Evolutionary conservation across 495 filamentous ascomycete genomes (phyloP), one percentile per base, ranked within the genome.

Genomic region (Podospora fimiseda): DNA sequence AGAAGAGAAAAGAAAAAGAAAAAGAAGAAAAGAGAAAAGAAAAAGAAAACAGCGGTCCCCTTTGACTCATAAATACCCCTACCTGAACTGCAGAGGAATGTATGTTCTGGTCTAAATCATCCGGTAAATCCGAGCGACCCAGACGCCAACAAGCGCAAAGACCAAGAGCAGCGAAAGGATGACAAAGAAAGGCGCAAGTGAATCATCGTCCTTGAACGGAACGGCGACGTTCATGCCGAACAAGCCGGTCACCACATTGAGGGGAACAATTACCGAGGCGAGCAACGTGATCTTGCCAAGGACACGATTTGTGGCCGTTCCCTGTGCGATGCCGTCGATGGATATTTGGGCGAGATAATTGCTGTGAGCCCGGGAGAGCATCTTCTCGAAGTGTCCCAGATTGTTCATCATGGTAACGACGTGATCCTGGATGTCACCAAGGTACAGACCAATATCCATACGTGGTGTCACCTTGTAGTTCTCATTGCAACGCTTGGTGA

Each of bases 401-500:
- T 95, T 98, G 57, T 84, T 88, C 81, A 95, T 94, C 93, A 97
- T 96, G 54, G 93, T 97, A 27, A 98, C 89, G 30, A 98, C 92
- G 77, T 98, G 93, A 71, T 98, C 93, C 66, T 98, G 93, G 55
- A 97, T 95, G 74, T 98, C 93, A 55, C 89, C 88, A 2, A 98
- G 75, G 62, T 97, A 98, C 54, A 98, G 79, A 13, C 91, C 93
- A 60, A 98, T 95, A 65, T 98, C 93, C 67, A 89, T 90, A 21
- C 89, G 86, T 0, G 93, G 93, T 11, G 93, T 94, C 44, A 96
- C 85, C 57, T 88, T 84, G 76, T 93, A 97, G 55, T 95, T 87
- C 60, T 95, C 90, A 69, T 96, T 98, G 79, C 93, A 98, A 41
- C 93, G 86, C 71, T 98, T 98, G 27, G 93, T 91, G 64, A 98